Percentiles rank a stretch among this genome's conserved stretches.
These are phyloP conservation scores for Pseudogymnoascus sp. DNA, from an alignment of 2,329 filamentous ascomycete genomes.

Conservation along the genomic window DNA sequence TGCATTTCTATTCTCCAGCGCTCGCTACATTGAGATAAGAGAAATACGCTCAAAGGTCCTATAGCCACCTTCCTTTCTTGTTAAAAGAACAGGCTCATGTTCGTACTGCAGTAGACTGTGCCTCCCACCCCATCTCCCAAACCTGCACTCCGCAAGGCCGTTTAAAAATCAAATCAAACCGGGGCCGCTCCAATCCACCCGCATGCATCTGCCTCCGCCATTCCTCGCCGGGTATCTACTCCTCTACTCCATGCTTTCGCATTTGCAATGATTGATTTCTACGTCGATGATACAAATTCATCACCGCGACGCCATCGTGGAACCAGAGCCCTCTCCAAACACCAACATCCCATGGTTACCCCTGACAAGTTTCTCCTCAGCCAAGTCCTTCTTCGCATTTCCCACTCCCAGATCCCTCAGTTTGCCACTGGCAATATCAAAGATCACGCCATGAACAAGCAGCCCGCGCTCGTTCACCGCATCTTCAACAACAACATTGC, in stretches of 20 bases:
- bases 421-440: slow-evolving; percentile 50
- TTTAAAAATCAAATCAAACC: neutral
- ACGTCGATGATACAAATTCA: slow-evolving; percentile 2
- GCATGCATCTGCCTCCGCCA: neutral
- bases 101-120: slow-evolving; percentile 2
- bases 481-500: slow-evolving; percentile 61
- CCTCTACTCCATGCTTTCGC: slow-evolving; percentile 5
- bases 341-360: slow-evolving; percentile 45
- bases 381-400: slow-evolving; percentile 18
- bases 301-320: slow-evolving; percentile 30
- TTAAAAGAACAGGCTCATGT: neutral
- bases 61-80: neutral
- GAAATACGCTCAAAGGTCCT: neutral
- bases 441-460: slow-evolving; percentile 70
- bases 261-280: slow-evolving; percentile 4
- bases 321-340: slow-evolving; percentile 35
- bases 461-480: slow-evolving; percentile 64
- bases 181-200: neutral
- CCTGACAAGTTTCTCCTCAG: slow-evolving; percentile 30
- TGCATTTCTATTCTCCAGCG: neutral
- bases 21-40: slow-evolving; percentile 3
- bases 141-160: neutral
- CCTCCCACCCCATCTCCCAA: neutral
- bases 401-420: slow-evolving; percentile 43
- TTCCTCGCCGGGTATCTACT: slow-evolving; percentile 4